These are phyloP conservation scores for Leccinum boreale DNA, from an alignment of 768 basidiomycete species.

Conservation along the genomic window DNA sequence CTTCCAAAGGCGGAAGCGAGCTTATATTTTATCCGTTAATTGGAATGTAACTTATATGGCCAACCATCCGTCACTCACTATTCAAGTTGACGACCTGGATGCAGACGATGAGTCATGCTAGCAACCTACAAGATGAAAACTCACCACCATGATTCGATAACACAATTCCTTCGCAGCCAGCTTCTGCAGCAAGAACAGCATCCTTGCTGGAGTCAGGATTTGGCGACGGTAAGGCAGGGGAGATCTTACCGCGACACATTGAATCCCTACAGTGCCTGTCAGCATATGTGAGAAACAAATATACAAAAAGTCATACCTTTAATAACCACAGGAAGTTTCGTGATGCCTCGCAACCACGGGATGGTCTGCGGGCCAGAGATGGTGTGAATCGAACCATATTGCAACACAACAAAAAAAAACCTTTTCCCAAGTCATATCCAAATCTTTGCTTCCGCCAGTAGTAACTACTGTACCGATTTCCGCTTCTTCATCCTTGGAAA, in stretches of 20 bases:
- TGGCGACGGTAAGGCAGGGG: background rate
- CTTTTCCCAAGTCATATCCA: conserved; percentile 76
- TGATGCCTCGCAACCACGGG: conserved; percentile 68
- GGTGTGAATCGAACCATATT: background rate
- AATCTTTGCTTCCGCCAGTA: conserved; percentile 66
- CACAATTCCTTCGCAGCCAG: conserved; percentile 84
- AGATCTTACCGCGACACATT: conserved; percentile 58
- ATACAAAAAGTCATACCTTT: conserved; percentile 47
- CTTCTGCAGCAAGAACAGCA: conserved; percentile 77
- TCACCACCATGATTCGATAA: conserved; percentile 89
- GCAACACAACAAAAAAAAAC: conserved; percentile 27
- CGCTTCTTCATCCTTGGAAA: conserved; percentile 28
- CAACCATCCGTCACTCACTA: conserved; percentile 46
- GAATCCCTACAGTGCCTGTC: conserved; percentile 47
- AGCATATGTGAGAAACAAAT: background rate
- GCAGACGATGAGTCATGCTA: background rate
- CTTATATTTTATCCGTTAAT: conserved; percentile 35
- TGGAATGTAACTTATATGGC: background rate
- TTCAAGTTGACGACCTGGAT: conserved; percentile 69
- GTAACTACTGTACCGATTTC: conserved; percentile 51
- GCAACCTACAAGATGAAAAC: conserved; percentile 2
- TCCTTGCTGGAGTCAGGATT: conserved; percentile 48
- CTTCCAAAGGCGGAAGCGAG: conserved; percentile 73
- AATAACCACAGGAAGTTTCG: conserved; percentile 67
- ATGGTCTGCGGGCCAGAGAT: conserved; percentile 49